phyloP scores from a whole-genome alignment of 2,329 filamentous ascomycete species.

The Stromatinia cepivora region DNA sequence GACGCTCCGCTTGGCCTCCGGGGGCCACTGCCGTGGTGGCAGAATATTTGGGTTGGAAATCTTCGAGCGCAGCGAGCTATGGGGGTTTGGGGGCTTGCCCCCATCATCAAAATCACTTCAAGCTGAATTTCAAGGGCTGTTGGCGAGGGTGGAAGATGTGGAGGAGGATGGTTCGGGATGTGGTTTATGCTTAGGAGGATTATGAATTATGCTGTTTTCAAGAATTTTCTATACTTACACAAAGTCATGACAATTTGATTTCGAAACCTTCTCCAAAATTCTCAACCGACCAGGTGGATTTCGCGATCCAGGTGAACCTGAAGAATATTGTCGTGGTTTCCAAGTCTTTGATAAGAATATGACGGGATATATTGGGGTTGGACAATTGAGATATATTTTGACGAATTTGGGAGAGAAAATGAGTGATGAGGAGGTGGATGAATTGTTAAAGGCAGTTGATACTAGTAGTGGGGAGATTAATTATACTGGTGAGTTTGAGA shows the following conservation, averaged over 20 bases:
- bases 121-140: too few species aligned
- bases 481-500: constrained; percentile 73
- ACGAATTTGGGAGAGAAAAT: constrained; percentile 99
- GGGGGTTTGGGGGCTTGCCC: too few species aligned
- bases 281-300: constrained; percentile 97
- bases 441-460: constrained; percentile 97
- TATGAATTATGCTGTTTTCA: too few species aligned
- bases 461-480: constrained; percentile 96
- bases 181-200: background rate
- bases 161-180: background rate
- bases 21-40: too few species aligned
- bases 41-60: too few species aligned
- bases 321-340: constrained; percentile 98
- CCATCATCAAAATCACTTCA: background rate
- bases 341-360: constrained; percentile 99
- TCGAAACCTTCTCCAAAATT: constrained; percentile 94
- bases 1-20: background rate
- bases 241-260: constrained; percentile 75
- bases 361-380: constrained; percentile 96
- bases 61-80: background rate
- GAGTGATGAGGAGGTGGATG: constrained; percentile 97
- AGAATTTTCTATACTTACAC: constrained; percentile 3
- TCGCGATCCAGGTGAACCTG: constrained; percentile 95
- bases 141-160: too few species aligned
- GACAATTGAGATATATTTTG: constrained; percentile 95